A percentile compares a stretch with the other conserved stretches of the same genome.
Evolutionary conservation across 148 eudicot species (phyloP).

Genomic region (Pouteria glomerata): DNA sequence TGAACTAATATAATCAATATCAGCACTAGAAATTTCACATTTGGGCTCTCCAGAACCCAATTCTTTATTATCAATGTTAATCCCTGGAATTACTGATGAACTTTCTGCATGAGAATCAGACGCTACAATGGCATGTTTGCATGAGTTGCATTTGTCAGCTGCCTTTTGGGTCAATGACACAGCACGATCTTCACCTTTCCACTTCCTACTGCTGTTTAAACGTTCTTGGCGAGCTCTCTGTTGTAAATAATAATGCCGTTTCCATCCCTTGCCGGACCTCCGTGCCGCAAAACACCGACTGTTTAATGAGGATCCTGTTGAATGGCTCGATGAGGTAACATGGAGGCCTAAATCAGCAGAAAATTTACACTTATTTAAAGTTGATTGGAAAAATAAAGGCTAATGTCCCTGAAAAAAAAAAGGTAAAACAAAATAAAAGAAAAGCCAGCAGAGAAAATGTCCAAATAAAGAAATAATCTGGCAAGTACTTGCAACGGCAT

Average conservation of each 20-base stretch:
- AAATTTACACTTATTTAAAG: background rate
- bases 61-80: slow-evolving; percentile 28
- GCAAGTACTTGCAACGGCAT: slow-evolving; percentile 2
- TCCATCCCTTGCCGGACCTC: slow-evolving; percentile 65
- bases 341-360: slow-evolving; percentile 39
- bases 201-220: slow-evolving; percentile 57
- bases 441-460: background rate
- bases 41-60: slow-evolving; percentile 20
- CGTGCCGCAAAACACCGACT: slow-evolving; percentile 49
- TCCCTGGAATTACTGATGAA: slow-evolving; percentile 29
- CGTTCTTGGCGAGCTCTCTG: slow-evolving; percentile 85
- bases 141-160: slow-evolving; percentile 35
- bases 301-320: slow-evolving; percentile 49
- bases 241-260: slow-evolving; percentile 63
- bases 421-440: background rate
- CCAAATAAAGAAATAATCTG: background rate
- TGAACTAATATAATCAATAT: slow-evolving; percentile 26
- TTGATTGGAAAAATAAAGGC: background rate
- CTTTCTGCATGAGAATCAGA: slow-evolving; percentile 31
- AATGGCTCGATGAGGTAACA: slow-evolving; percentile 34
- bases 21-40: slow-evolving; percentile 19
- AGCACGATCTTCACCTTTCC: slow-evolving; percentile 48
- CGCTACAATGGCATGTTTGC: slow-evolving; percentile 24
- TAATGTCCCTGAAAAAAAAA: too few relatives aligned
- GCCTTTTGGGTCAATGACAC: slow-evolving; percentile 28